Percentiles rank a stretch among this genome's conserved stretches.
Conservation (phyloP, 306 rosid genomes). For the Luffa acutangula region DNA sequence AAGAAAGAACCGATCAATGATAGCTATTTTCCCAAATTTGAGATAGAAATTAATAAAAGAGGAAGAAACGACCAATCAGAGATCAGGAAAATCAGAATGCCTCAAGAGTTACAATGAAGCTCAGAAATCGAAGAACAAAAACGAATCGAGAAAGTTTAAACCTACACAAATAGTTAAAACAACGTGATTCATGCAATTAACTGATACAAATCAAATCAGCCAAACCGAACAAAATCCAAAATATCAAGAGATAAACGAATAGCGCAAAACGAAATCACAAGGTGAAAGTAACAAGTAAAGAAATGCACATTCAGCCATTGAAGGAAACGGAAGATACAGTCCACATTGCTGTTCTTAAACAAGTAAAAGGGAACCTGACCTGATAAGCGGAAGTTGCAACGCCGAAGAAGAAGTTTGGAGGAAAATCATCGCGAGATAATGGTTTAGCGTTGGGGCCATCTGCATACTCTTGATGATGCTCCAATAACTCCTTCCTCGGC, state of each 20-base stretch:
- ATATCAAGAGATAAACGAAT: neutral
- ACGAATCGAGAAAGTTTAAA: neutral
- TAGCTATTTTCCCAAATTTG: neutral
- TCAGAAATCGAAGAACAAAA: neutral
- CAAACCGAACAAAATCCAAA: neutral
- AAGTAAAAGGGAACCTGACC: conserved; percentile 56
- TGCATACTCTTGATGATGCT: conserved; percentile 12
- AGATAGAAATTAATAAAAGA: neutral
- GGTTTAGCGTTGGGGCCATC: conserved; percentile 11
- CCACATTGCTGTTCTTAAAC: neutral
- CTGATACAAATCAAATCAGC: neutral
- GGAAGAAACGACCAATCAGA: neutral
- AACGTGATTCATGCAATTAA: neutral
- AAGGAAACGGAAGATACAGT: neutral
- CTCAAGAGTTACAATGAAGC: neutral
- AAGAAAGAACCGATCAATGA: neutral
- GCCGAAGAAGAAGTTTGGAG: conserved; percentile 71
- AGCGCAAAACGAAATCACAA: neutral
- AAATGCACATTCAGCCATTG: neutral
- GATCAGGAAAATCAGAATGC: neutral
- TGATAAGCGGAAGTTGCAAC: conserved; percentile 88
- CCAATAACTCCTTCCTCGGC: conserved; percentile 31
- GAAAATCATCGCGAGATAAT: conserved; percentile 58
- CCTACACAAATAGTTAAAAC: neutral
- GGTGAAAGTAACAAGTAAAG: neutral